Evolutionary conservation across 495 filamentous ascomycete genomes (phyloP), one percentile per base, ranked within the genome.

Genomic region (Xylaria sp.): DNA sequence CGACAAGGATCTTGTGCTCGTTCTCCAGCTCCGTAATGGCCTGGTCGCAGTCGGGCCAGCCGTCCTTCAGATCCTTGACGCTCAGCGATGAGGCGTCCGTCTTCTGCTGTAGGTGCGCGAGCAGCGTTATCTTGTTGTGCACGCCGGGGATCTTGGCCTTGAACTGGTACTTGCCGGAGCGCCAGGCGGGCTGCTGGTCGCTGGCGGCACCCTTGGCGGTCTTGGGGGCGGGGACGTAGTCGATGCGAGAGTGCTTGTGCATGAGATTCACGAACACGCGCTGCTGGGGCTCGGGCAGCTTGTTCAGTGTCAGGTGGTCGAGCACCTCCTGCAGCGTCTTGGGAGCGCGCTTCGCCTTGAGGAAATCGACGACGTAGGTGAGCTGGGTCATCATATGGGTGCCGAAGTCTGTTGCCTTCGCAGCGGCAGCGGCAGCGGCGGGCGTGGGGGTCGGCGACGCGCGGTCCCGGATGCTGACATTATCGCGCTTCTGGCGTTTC

Each of bases 1-100:
- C 91, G 19, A 97, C 92, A 24, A 98, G 84, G 15, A 98, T 84
- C 81, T 92, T 91, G 67, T 93, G 91, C 73, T 91, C 88, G 24
- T 80, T 80, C 84, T 98, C 96, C 67, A 98, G 83, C 73, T 89
- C 85, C 69, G 89, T 87, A 81, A 99, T 92, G 1, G 91, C 86
- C 19, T 90, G 87, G 55, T 93, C 88, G 71, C 92, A 94, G 70
- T 90, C 90, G 7, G 90, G 88, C 96, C 96, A 99, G 35, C 97
- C 97, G 76, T 99, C 96, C 78, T 95, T 95, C 35, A 99, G 86
- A 69, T 97, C 93, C 76, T 92, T 93, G 61, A 98, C 93, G 57
- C 82, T 84, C 64, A 98, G 88, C 2, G 93, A 94, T 61, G 89
- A 87, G 1, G 93, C 92, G n/a, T 94, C 94, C 17, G 87, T 87